Base-by-base conservation (phyloP, 148 eudicot species). In the Rhododendron ovatum region DNA sequence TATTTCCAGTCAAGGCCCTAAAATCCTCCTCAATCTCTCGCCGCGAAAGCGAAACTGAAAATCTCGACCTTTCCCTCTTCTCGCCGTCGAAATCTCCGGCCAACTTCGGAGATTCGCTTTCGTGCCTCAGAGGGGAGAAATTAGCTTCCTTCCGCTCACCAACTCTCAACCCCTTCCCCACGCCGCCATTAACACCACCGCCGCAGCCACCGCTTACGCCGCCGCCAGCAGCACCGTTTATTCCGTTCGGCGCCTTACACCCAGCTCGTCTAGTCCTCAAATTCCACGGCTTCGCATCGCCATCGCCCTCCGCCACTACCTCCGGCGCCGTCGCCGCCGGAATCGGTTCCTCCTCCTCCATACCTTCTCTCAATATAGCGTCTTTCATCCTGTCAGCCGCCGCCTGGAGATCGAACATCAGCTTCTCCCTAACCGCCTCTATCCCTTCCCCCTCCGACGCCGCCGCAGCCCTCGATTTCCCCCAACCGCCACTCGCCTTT, bases 221-320 rank as follows among this genome's bases (percentile, higher is more conserved):
- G 11, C 80, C 51, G 57, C 2, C 74, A 0, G 82, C 84, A 81
- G 8, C 87, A 43, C 81, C 90, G 82, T 78, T 69, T 53, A 53
- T 35, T 33, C 41, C 81, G 28, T 59, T 86, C 37, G 89, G 90
- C 15, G 84, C 89, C 86, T 88, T 93, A 41, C 88, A 91, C 24
- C 91, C 90, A 9, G 94, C 94, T 85, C 96, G 77, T 82, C 94
- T 55, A 11, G 89, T 92, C 90, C 98, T 87, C 92, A 95, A 89
- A 84, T 94, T 95, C 98, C 96, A 93, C 85, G 91, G 96, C 81
- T 87, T 82, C 26, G 5, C 20, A 48, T 82, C 79, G 53, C 89
- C 90, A 15, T 45, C 83, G 51, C 71, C 83, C 84, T 24, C 81
- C 57, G 3, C 18, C 26, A 50, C 22, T 0, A 39, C 84, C 85